These are phyloP conservation scores for Pseudopediastrum boryanum DNA, from an alignment of 139 green algal genomes.

Conservation along the genomic window DNA sequence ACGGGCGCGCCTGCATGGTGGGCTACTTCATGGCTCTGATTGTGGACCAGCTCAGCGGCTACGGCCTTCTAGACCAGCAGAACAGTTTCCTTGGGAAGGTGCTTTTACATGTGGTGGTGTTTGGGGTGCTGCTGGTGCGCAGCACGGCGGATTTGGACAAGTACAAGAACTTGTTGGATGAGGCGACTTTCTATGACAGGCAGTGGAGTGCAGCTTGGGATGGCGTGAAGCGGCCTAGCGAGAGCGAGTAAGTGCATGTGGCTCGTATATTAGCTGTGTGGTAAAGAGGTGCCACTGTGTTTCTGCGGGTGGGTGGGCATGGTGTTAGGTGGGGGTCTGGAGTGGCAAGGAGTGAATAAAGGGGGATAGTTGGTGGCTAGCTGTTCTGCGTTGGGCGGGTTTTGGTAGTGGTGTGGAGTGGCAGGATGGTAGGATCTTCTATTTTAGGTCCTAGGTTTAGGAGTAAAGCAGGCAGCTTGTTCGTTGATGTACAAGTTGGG, in stretches of 20 bases:
- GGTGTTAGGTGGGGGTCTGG: too few relatives aligned
- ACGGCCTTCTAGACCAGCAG: constrained; percentile 90
- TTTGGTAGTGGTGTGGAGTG: too few relatives aligned
- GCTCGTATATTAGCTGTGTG: not conserved
- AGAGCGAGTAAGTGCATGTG: constrained; percentile 54
- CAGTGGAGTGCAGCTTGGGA: constrained; percentile 88
- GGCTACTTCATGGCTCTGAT: constrained; percentile 85
- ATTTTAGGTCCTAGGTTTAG: too few relatives aligned
- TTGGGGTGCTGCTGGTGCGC: constrained; percentile 80
- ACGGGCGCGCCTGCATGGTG: constrained; percentile 93
- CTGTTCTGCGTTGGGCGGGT: too few relatives aligned
- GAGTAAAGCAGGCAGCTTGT: too few relatives aligned
- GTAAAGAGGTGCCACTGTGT: too few relatives aligned
- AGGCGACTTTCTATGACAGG: constrained; percentile 91
- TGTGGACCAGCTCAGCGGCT: constrained; percentile 82
- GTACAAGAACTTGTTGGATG: constrained; percentile 84
- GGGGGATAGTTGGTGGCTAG: too few relatives aligned
- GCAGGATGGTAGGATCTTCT: too few relatives aligned
- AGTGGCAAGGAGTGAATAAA: too few relatives aligned
- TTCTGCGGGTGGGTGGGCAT: too few relatives aligned
- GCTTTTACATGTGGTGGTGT: constrained; percentile 82
- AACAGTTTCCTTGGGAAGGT: constrained; percentile 92
- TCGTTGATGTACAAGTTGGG: too few relatives aligned
- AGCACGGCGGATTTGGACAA: constrained; percentile 71
- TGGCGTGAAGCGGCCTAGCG: constrained; percentile 65